These are phyloP conservation scores for Nigrospora sphaerica DNA, from an alignment of 2,329 filamentous ascomycete genomes.

Conservation along the genomic window DNA sequence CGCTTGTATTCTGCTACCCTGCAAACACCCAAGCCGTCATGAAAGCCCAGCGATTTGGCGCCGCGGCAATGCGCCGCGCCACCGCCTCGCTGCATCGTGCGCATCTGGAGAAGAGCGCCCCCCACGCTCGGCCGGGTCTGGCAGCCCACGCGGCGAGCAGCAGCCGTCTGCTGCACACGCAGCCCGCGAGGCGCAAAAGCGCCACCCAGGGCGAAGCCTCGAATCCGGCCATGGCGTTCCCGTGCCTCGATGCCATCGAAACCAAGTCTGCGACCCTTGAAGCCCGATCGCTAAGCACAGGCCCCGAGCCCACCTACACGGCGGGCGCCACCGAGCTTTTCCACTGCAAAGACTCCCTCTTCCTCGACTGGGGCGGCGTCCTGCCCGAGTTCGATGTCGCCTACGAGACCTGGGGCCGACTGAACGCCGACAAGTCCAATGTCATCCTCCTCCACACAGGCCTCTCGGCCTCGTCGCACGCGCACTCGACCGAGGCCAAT, in stretches of 20 bases:
- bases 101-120: neutral
- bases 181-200: slow-evolving; percentile 12
- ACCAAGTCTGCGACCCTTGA: slow-evolving; percentile 68
- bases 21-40: slow-evolving; percentile 5
- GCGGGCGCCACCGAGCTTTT: slow-evolving; percentile 76
- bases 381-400: slow-evolving; percentile 83
- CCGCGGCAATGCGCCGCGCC: slow-evolving; percentile 15
- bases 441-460: slow-evolving; percentile 90
- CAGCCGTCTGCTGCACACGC: slow-evolving; percentile 15
- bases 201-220: slow-evolving; percentile 39
- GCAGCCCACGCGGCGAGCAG: slow-evolving; percentile 2
- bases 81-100: slow-evolving; percentile 5
- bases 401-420: slow-evolving; percentile 83
- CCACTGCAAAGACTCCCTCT: slow-evolving; percentile 64
- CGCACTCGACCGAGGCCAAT: slow-evolving; percentile 83
- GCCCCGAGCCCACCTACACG: slow-evolving; percentile 91
- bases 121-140: neutral
- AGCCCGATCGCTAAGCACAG: slow-evolving; percentile 59
- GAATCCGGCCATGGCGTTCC: slow-evolving; percentile 83
- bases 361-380: slow-evolving; percentile 94
- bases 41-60: slow-evolving; percentile 12
- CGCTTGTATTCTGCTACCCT: no score
- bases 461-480: slow-evolving; percentile 93
- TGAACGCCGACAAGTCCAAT: slow-evolving; percentile 78
- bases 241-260: slow-evolving; percentile 81